Evolutionary conservation across 768 basidiomycete species (phyloP).

Genomic region (Agrocybe pediades): DNA sequence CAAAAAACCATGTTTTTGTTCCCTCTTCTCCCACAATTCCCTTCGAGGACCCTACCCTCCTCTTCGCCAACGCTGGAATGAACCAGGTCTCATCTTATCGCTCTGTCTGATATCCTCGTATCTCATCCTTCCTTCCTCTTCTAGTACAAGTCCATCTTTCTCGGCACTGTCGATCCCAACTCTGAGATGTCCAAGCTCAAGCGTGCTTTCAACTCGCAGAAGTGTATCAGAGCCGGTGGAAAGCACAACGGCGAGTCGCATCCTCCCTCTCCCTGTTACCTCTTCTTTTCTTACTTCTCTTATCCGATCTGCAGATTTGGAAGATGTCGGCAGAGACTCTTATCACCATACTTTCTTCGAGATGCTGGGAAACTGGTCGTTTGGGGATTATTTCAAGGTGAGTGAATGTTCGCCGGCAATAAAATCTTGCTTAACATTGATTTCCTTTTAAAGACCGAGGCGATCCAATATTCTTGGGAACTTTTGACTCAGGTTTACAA

Average conservation of each 20-base stretch:
- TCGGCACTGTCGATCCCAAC: constrained; percentile 96
- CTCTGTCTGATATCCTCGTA: not conserved
- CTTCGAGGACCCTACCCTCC: constrained; percentile 95
- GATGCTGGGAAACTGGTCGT: constrained; percentile 99
- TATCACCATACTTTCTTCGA: constrained; percentile 99
- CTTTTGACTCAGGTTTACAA: constrained; percentile 88
- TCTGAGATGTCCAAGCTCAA: constrained; percentile 89
- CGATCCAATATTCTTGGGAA: constrained; percentile 92
- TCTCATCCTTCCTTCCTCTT: constrained; percentile 17
- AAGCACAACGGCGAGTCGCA: constrained; percentile 86
- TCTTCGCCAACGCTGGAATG: constrained; percentile 99
- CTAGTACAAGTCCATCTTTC: constrained; percentile 94
- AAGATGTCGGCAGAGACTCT: constrained; percentile 98
- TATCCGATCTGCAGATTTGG: constrained; percentile 65
- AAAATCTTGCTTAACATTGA: constrained; percentile 5
- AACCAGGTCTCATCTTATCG: constrained; percentile 61
- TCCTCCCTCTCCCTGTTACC: not conserved
- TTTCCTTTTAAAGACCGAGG: constrained; percentile 72
- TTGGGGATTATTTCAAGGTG: constrained; percentile 99
- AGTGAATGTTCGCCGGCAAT: constrained; percentile 10
- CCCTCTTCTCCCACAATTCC: constrained; percentile 93
- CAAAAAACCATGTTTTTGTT: constrained; percentile 82
- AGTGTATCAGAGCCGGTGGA: constrained; percentile 98
- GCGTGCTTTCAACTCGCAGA: constrained; percentile 95
- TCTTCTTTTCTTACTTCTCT: constrained; percentile 1